phyloP scores from a whole-genome alignment of 2,329 filamentous ascomycete species.

The Trichoderma aggressivum region DNA sequence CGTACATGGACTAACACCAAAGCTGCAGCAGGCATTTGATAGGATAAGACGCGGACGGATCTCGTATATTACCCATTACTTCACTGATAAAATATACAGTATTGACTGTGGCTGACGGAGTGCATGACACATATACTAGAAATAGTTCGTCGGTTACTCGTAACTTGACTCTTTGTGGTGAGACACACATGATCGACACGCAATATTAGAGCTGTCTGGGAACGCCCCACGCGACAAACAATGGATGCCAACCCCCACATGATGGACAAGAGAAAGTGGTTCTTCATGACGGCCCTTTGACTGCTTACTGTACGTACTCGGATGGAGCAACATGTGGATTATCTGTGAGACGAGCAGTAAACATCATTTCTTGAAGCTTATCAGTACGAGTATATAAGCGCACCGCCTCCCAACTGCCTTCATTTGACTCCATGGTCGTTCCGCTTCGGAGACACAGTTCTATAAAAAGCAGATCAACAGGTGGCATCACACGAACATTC shows the following conservation, averaged over 20 bases:
- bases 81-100: neutral
- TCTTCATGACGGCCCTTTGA: neutral
- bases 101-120: neutral
- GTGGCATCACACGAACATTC: neutral
- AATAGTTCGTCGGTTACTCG: neutral
- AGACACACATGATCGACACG: constrained; percentile 12
- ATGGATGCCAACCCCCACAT: neutral
- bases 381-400: neutral
- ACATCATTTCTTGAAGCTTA: neutral
- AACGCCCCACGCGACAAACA: constrained; percentile 11
- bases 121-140: neutral
- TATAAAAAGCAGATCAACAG: neutral
- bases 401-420: neutral
- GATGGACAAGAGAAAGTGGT: neutral
- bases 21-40: neutral
- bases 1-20: neutral
- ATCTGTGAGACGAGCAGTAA: neutral
- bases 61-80: neutral
- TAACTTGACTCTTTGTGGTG: neutral
- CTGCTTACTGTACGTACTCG: neutral
- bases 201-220: neutral
- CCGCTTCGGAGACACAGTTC: neutral
- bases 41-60: neutral
- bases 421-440: neutral
- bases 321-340: neutral